Evolutionary conservation across 148 eudicot species (phyloP).

Genomic region (Pharnaceum exiguum): DNA sequence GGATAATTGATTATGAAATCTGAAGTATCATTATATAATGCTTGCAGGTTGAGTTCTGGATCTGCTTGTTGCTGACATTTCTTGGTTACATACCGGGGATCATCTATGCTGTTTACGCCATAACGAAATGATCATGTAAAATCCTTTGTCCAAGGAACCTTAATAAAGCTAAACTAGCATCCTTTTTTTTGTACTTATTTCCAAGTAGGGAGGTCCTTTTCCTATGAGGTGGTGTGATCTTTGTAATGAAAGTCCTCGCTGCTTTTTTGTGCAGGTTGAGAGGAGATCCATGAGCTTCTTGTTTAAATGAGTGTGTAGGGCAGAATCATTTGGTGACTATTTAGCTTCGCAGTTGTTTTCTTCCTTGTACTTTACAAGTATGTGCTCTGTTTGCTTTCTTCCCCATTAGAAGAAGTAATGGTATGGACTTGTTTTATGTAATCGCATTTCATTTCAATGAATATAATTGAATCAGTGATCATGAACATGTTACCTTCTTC

Average conservation of each 20-base stretch:
- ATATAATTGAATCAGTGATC: no score
- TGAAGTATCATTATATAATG: background rate
- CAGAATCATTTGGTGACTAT: no score
- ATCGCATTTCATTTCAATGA: background rate
- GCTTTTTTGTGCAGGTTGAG: no score
- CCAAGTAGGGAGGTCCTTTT: background rate
- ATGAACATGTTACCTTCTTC: no score
- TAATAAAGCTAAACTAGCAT: background rate
- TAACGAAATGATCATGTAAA: constrained; percentile 33
- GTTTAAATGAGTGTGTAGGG: no score
- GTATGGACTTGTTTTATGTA: background rate
- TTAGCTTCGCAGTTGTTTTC: no score
- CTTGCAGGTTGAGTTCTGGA: constrained; percentile 47
- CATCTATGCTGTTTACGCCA: constrained; percentile 40
- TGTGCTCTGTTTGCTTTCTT: background rate
- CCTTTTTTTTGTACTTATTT: background rate
- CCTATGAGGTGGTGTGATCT: no score
- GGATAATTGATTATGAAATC: background rate
- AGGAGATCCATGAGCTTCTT: no score
- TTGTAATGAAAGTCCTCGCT: no score
- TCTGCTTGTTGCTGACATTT: constrained; percentile 38
- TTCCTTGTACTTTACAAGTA: background rate
- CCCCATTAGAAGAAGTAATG: background rate
- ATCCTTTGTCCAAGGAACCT: background rate
- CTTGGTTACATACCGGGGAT: constrained; percentile 47